Conservation (phyloP, 2,329 filamentous ascomycete genomes). For the Ophiostoma piceae region DNA sequence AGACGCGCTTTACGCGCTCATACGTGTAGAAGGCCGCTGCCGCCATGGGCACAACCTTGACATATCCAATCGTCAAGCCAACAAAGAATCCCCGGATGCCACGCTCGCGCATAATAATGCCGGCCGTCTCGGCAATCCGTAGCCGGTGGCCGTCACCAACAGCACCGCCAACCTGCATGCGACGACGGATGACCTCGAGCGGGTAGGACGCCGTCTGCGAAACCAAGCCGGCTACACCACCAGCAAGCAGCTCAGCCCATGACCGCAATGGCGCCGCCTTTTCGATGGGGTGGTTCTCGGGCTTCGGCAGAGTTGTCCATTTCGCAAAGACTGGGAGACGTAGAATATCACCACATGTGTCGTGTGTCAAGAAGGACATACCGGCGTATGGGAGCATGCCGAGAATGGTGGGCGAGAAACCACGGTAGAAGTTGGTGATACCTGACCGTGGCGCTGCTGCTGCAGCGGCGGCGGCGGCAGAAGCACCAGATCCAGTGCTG, state of each 20-base stretch:
- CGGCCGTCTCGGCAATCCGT: slow-evolving; percentile 71
- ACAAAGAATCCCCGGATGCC: slow-evolving; percentile 84
- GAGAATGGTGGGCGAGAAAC: slow-evolving; percentile 81
- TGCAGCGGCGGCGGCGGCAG: slow-evolving; percentile 39
- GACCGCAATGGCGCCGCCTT: slow-evolving; percentile 70
- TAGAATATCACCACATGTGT: slow-evolving; percentile 79
- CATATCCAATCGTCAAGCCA: slow-evolving; percentile 87
- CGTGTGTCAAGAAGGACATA: slow-evolving; percentile 91
- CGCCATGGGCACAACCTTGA: slow-evolving; percentile 86
- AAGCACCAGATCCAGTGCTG: slow-evolving; percentile 27
- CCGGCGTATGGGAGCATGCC: slow-evolving; percentile 98
- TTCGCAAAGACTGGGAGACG: slow-evolving; percentile 61
- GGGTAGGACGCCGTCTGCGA: slow-evolving; percentile 93
- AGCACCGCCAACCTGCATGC: slow-evolving; percentile 95
- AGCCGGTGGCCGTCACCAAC: slow-evolving; percentile 83
- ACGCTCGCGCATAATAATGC: slow-evolving; percentile 67
- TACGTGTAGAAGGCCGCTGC: slow-evolving; percentile 66
- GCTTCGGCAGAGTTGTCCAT: slow-evolving; percentile 69
- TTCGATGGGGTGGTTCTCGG: slow-evolving; percentile 44
- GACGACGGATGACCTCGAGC: slow-evolving; percentile 80
- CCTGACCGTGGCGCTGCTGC: slow-evolving; percentile 57
- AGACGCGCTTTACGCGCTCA: slow-evolving; percentile 55
- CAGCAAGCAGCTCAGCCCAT: slow-evolving; percentile 80
- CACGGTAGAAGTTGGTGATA: slow-evolving; percentile 87
- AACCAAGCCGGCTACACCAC: slow-evolving; percentile 79